Conservation (phyloP, 78 protist genomes). For the Dictyostelium capitatum region DNA sequence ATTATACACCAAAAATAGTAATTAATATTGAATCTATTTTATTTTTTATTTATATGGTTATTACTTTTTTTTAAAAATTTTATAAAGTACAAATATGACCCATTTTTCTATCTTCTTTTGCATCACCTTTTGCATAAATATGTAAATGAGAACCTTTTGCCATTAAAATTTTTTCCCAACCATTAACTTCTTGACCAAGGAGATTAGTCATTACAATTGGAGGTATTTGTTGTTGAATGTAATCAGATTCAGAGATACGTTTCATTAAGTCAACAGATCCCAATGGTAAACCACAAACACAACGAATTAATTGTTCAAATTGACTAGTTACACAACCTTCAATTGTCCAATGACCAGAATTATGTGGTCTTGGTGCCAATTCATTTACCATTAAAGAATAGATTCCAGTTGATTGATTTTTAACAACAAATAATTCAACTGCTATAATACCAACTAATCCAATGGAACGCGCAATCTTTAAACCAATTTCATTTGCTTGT, state of each 20-base stretch:
- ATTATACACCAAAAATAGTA: too few species aligned
- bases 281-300: slow-evolving; percentile 90
- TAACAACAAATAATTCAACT: slow-evolving; percentile 91
- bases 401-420: slow-evolving; percentile 21
- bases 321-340: slow-evolving; percentile 93
- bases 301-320: slow-evolving; percentile 94
- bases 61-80: slow-evolving; percentile 17
- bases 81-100: slow-evolving; percentile 84
- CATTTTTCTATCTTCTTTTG: slow-evolving; percentile 88
- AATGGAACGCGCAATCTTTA: slow-evolving; percentile 63
- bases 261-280: slow-evolving; percentile 74
- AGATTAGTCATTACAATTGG: slow-evolving; percentile 77
- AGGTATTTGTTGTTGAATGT: slow-evolving; percentile 22
- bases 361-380: slow-evolving; percentile 97
- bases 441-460: slow-evolving; percentile 89
- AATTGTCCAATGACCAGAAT: slow-evolving; percentile 96
- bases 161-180: slow-evolving; percentile 56
- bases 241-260: slow-evolving; percentile 38
- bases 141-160: slow-evolving; percentile 76
- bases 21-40: too few species aligned
- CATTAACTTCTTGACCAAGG: slow-evolving; percentile 73
- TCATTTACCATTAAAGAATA: slow-evolving; percentile 91
- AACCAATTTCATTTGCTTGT: slow-evolving; percentile 81
- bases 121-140: slow-evolving; percentile 90
- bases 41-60: background rate